phyloP scores from a whole-genome alignment of 2,329 filamentous ascomycete species.

The Fusarium udum region DNA sequence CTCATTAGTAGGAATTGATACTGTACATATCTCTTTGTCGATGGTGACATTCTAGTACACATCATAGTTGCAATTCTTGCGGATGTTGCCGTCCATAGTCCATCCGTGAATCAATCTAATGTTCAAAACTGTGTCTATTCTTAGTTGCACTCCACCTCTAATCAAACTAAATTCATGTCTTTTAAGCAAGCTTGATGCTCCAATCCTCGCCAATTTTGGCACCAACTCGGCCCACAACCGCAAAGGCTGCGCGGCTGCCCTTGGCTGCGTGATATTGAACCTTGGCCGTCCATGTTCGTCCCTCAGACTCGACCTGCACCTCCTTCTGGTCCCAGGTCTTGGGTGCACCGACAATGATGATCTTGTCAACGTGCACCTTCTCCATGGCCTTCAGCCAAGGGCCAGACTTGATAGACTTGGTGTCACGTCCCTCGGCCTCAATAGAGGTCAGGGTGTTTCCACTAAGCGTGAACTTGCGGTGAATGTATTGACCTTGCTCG shows the following conservation, averaged over 20 bases:
- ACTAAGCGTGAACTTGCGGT: conserved; percentile 79
- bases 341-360: conserved; percentile 84
- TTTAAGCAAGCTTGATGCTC: conserved; percentile 52
- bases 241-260: conserved; percentile 60
- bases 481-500: conserved; percentile 85
- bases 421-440: conserved; percentile 68
- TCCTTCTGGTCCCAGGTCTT: conserved; percentile 72
- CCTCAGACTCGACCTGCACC: conserved; percentile 65
- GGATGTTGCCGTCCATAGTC: conserved; percentile 23
- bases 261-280: conserved; percentile 66
- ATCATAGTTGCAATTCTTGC: background rate
- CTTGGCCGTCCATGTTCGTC: conserved; percentile 64
- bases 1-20: background rate
- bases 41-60: background rate
- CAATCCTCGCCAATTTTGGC: conserved; percentile 64
- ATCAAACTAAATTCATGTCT: conserved; percentile 21
- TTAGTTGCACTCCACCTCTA: conserved; percentile 29
- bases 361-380: conserved; percentile 81
- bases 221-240: conserved; percentile 61
- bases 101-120: background rate
- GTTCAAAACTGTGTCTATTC: conserved; percentile 28
- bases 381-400: conserved; percentile 83
- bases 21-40: background rate
- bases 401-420: conserved; percentile 66
- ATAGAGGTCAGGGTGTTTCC: conserved; percentile 71